phyloP scores from a whole-genome alignment of 495 filamentous ascomycete genomes.

The Eremomyces bilateralis region DNA sequence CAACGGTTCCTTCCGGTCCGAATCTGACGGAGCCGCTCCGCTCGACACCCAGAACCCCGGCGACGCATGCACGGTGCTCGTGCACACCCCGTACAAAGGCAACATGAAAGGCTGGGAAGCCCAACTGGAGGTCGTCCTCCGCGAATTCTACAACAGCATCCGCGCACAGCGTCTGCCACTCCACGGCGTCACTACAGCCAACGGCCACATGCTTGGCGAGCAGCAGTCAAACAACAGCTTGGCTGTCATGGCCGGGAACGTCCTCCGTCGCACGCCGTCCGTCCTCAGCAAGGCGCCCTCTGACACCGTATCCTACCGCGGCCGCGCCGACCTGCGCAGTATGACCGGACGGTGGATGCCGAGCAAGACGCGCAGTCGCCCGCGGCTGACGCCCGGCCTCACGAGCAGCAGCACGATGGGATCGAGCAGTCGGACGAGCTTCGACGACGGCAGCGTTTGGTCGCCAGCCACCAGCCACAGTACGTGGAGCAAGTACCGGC shows the following conservation, averaged over 20 bases:
- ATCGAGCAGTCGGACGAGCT: constrained; percentile 68
- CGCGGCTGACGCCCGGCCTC: constrained; percentile 56
- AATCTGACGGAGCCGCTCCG: constrained; percentile 14
- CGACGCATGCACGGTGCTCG: constrained; percentile 36
- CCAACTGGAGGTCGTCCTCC: constrained; percentile 73
- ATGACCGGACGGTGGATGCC: constrained; percentile 47
- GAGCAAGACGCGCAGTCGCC: constrained; percentile 67
- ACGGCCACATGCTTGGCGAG: constrained; percentile 10
- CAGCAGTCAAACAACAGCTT: constrained; percentile 25
- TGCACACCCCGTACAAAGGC: constrained; percentile 59
- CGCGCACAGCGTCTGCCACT: constrained; percentile 66
- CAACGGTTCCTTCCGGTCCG: constrained; percentile 4
- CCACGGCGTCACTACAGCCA: constrained; percentile 28
- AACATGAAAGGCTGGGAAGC: constrained; percentile 65
- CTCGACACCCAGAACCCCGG: constrained; percentile 14
- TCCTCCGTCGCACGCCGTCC: constrained; percentile 70
- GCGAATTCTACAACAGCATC: constrained; percentile 81
- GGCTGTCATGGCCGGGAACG: constrained; percentile 23
- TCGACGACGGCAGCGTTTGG: constrained; percentile 85
- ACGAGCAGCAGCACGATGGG: constrained; percentile 41
- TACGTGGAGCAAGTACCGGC: constrained; percentile 90
- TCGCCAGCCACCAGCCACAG: constrained; percentile 72
- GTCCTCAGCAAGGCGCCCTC: constrained; percentile 74
- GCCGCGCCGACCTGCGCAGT: constrained; percentile 42
- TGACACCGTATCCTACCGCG: constrained; percentile 45